Percentiles rank a stretch among this genome's conserved stretches.
Conservation (phyloP, 2,329 filamentous ascomycete genomes). For the Samsoniella hepiali region DNA sequence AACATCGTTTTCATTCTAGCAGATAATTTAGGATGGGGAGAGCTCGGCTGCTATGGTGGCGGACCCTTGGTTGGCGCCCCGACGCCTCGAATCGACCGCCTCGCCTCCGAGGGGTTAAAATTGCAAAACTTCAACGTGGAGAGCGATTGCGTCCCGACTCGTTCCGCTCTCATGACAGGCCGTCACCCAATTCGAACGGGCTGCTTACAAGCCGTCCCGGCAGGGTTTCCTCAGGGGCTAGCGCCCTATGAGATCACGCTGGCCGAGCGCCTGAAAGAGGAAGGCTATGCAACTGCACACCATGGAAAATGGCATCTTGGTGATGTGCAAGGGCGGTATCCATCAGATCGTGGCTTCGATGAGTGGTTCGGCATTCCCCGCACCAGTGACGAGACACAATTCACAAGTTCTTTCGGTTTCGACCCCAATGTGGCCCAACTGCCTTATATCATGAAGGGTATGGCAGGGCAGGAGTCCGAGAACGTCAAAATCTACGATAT, state of each 20-base stretch:
- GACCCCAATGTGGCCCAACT: conserved; percentile 32
- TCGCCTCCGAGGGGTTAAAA: conserved; percentile 32
- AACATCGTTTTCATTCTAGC: conserved; percentile 34
- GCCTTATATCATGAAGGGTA: conserved; percentile 34
- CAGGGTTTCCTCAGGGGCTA: conserved; percentile 33
- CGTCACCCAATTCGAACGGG: conserved; percentile 35
- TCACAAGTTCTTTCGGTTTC: conserved; percentile 32
- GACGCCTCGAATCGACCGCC: conserved; percentile 33
- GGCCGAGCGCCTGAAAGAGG: conserved; percentile 29
- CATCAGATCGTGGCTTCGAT: conserved; percentile 35
- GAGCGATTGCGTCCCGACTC: conserved; percentile 35
- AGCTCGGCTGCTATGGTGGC: conserved; percentile 35
- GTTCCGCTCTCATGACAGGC: conserved; percentile 35
- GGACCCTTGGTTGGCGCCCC: conserved; percentile 32
- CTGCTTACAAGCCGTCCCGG: conserved; percentile 33
- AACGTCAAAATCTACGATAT: conserved; percentile 34
- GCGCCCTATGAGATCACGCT: conserved; percentile 32
- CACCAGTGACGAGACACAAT: conserved; percentile 36
- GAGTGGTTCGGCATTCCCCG: conserved; percentile 37
- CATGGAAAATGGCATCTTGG: conserved; percentile 38
- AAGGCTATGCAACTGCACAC: conserved; percentile 30
- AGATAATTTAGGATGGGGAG: conserved; percentile 38
- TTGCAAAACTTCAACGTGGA: conserved; percentile 39
- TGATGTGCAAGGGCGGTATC: conserved; percentile 34
- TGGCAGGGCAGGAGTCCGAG: conserved; percentile 27